A percentile compares a stretch with the other conserved stretches of the same genome.
Conservation (phyloP, 2,329 filamentous ascomycete genomes). For the Colletotrichum theobromicola region DNA sequence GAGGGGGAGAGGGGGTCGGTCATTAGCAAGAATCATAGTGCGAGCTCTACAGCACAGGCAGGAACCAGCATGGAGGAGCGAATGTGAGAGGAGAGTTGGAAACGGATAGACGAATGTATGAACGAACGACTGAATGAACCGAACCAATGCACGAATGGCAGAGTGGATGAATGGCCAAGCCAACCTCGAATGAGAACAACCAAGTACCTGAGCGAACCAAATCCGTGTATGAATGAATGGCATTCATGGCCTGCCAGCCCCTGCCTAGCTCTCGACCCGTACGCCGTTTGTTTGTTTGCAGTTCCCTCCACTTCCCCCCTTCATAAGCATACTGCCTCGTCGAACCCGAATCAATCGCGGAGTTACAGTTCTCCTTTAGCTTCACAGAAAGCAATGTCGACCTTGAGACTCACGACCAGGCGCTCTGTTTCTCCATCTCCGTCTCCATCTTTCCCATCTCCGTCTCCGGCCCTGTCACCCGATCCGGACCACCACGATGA, state of each 20-base stretch:
- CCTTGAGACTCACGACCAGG: neutral
- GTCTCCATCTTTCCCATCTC: neutral
- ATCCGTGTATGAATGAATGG: neutral
- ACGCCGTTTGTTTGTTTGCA: neutral
- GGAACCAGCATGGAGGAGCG: too few species aligned
- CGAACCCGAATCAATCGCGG: neutral
- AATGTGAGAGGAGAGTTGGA: too few species aligned
- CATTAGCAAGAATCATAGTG: neutral
- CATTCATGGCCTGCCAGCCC: neutral
- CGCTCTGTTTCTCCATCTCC: neutral
- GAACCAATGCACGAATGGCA: too few species aligned
- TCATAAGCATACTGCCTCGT: neutral
- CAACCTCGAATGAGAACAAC: too few species aligned
- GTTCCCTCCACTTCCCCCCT: neutral
- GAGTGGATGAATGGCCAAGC: too few species aligned
- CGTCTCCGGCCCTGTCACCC: neutral
- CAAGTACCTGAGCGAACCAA: too few species aligned
- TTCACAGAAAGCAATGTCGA: neutral
- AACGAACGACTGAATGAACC: too few species aligned
- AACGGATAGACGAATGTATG: too few species aligned
- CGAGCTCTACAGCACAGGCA: neutral
- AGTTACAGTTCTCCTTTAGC: neutral
- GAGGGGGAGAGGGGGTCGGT: too few species aligned
- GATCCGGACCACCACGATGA: neutral
- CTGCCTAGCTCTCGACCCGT: too few species aligned